Percentiles rank a stretch among this genome's conserved stretches.
These are phyloP conservation scores for Penicillium sp. DNA, from an alignment of 2,329 filamentous ascomycete species.

Conservation along the genomic window DNA sequence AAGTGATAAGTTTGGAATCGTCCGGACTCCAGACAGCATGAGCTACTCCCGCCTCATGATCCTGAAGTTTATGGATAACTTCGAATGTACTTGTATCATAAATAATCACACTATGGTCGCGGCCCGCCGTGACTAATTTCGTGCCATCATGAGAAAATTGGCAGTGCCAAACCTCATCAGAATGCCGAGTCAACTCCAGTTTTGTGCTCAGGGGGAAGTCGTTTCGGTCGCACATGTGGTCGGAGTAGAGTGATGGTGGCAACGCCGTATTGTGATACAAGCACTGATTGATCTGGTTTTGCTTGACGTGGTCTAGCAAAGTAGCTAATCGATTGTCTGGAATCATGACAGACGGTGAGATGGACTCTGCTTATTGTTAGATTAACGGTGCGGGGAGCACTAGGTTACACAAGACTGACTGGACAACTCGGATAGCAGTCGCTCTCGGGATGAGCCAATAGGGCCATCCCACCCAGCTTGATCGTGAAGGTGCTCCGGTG, in stretches of 20 bases:
- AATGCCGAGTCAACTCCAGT: conserved; percentile 72
- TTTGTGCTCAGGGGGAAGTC: conserved; percentile 78
- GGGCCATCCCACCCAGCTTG: conserved; percentile 88
- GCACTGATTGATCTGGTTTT: conserved; percentile 80
- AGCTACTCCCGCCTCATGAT: conserved; percentile 73
- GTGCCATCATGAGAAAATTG: conserved; percentile 87
- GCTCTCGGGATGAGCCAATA: conserved; percentile 72
- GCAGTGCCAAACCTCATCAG: conserved; percentile 88
- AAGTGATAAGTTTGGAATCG: conserved; percentile 82
- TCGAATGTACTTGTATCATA: conserved; percentile 78
- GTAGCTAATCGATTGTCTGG: conserved; percentile 86
- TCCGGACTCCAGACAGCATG: conserved; percentile 93
- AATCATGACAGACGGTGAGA: conserved; percentile 96
- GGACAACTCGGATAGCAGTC: conserved; percentile 79
- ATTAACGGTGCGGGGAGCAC: background rate
- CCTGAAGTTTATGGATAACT: conserved; percentile 64
- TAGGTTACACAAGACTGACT: conserved; percentile 58
- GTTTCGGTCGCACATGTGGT: conserved; percentile 80
- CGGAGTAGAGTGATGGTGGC: conserved; percentile 83
- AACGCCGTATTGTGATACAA: conserved; percentile 83
- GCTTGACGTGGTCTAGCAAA: conserved; percentile 82
- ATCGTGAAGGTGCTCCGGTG: conserved; percentile 73
- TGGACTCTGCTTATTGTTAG: conserved; percentile 65
- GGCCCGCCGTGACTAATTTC: conserved; percentile 80
- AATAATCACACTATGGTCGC: conserved; percentile 75